Evolutionary conservation across 805 yeast species (phyloP).

Genomic region (Candida alai): DNA sequence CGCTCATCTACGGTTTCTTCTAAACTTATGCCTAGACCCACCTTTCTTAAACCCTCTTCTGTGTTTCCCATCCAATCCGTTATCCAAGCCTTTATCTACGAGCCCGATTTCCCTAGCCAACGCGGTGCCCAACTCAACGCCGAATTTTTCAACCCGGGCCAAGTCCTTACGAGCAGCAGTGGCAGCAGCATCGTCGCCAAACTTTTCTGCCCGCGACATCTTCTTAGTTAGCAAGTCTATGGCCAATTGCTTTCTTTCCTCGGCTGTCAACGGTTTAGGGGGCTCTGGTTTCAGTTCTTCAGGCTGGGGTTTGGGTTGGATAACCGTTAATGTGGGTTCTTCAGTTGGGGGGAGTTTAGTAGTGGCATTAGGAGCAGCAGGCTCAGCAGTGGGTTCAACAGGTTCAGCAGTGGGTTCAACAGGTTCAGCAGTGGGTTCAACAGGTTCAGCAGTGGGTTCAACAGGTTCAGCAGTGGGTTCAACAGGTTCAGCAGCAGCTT

Average conservation of each 20-base stretch:
- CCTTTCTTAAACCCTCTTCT: conserved; percentile 6
- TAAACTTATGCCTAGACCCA: conserved; percentile 3
- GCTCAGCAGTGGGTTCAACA: conserved; percentile 10
- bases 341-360: conserved; percentile 8
- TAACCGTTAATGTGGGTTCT: conserved; percentile 13
- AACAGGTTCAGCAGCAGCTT: conserved; percentile 10
- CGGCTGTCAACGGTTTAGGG: conserved; percentile 49
- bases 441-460: conserved; percentile 10
- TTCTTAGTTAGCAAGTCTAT: conserved; percentile 64
- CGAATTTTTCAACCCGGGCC: conserved; percentile 78
- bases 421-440: conserved; percentile 9
- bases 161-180: conserved; percentile 57
- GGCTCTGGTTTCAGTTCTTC: conserved; percentile 14
- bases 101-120: conserved; percentile 66
- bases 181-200: conserved; percentile 61
- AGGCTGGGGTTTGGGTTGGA: conserved; percentile 13
- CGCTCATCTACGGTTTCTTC: conserved; percentile 3
- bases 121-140: conserved; percentile 64
- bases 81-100: conserved; percentile 33
- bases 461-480: conserved; percentile 10
- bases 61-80: conserved; percentile 11
- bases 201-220: conserved; percentile 70
- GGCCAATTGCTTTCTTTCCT: conserved; percentile 67
- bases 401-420: conserved; percentile 13
- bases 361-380: conserved; percentile 10